Conservation (phyloP, 2,329 filamentous ascomycete genomes). For the Coniella vitis region DNA sequence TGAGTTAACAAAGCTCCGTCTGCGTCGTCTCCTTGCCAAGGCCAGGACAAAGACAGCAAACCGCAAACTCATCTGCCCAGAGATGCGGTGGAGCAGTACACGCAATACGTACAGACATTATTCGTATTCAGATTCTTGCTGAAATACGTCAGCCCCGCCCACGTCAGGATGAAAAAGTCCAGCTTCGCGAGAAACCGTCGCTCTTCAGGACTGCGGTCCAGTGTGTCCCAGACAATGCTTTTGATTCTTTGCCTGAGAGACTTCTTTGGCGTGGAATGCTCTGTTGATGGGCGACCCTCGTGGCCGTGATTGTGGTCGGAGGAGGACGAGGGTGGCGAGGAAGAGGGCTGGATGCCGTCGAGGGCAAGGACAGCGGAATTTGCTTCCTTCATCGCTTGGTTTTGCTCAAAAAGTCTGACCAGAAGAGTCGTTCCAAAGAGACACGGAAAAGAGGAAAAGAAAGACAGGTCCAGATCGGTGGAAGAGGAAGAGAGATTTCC, state of each 20-base stretch:
- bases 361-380: too few species aligned
- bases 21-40: too few species aligned
- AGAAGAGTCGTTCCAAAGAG: too few species aligned
- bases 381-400: not conserved
- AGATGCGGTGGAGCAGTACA: too few species aligned
- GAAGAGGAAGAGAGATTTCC: too few species aligned
- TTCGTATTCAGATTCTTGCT: constrained; percentile 21
- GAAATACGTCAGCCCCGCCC: constrained; percentile 24
- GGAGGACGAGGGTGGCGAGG: not conserved
- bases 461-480: too few species aligned
- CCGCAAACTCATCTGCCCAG: too few species aligned
- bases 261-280: constrained; percentile 8
- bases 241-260: constrained; percentile 16
- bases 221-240: constrained; percentile 18
- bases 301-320: not conserved
- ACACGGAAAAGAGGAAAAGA: too few species aligned
- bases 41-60: too few species aligned
- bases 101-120: constrained; percentile 10
- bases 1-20: too few species aligned
- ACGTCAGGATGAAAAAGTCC: constrained; percentile 18
- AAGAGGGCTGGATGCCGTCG: too few species aligned
- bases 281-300: not conserved
- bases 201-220: constrained; percentile 11
- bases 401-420: too few species aligned
- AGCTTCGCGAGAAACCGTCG: constrained; percentile 18